These are phyloP conservation scores for Xylariaceae sp. DNA, from an alignment of 2,329 filamentous ascomycete genomes.

Conservation along the genomic window DNA sequence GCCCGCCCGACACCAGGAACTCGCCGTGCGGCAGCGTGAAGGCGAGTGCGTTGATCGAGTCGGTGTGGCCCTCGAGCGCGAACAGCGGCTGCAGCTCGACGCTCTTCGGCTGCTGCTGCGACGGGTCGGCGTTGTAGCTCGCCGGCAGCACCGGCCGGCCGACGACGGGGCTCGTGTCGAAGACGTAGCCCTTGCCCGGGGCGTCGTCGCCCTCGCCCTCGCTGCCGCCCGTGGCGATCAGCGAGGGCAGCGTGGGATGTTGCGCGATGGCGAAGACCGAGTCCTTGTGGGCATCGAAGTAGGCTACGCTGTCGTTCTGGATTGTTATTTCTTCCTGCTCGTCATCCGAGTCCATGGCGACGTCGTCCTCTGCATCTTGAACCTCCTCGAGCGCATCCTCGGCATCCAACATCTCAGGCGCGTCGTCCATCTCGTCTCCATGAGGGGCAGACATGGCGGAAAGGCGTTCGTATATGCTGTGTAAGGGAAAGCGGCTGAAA, in stretches of 20 bases:
- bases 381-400: constrained; percentile 72
- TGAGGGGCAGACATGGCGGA: constrained; percentile 31
- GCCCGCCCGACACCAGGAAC: constrained; percentile 75
- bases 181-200: constrained; percentile 75
- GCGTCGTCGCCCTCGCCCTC: constrained; percentile 51
- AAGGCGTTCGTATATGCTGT: too few relatives aligned
- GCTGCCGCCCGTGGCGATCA: constrained; percentile 80
- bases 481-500: too few relatives aligned
- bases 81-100: constrained; percentile 58
- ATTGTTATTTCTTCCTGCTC: constrained; percentile 66
- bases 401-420: constrained; percentile 65
- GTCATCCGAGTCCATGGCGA: constrained; percentile 73
- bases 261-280: constrained; percentile 93
- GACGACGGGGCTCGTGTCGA: constrained; percentile 62
- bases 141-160: constrained; percentile 63
- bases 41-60: constrained; percentile 78
- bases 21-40: constrained; percentile 82
- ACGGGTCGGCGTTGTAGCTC: constrained; percentile 63
- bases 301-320: constrained; percentile 86
- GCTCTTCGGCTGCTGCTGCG: constrained; percentile 43
- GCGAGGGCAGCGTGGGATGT: constrained; percentile 69
- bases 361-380: constrained; percentile 53
- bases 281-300: constrained; percentile 86
- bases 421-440: constrained; percentile 41
- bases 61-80: constrained; percentile 79